Conservation (phyloP, 1,284 basidiomycete genomes). For the Anthracocystis walkeri region DNA sequence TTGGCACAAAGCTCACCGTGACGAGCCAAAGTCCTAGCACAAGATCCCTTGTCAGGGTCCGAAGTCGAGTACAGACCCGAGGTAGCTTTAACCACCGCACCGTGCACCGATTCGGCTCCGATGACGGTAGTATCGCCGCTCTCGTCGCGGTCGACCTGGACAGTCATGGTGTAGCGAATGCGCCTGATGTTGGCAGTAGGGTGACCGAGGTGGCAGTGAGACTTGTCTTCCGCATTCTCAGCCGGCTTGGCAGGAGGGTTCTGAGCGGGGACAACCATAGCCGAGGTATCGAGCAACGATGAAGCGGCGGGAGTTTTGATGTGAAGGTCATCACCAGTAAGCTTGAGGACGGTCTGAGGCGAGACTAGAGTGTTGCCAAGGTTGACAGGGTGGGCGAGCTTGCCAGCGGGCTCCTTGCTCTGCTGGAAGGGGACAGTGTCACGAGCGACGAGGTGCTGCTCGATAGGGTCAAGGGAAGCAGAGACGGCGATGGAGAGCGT, state of each 20-base stretch:
- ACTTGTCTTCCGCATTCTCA: slow-evolving; percentile 6
- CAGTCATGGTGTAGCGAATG: slow-evolving; percentile 35
- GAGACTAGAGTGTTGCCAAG: slow-evolving; percentile 2
- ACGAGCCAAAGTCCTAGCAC: slow-evolving; percentile 38
- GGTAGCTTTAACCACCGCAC: slow-evolving; percentile 33
- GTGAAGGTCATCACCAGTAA: slow-evolving; percentile 35
- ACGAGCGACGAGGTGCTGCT: slow-evolving; percentile 24
- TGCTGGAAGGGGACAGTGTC: slow-evolving; percentile 2
- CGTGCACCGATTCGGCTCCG: slow-evolving; percentile 1
- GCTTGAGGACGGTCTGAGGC: slow-evolving; percentile 16
- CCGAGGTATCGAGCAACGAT: not conserved
- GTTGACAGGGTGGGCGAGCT: slow-evolving; percentile 28
- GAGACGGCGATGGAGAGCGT: slow-evolving; percentile 26
- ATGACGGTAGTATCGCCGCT: slow-evolving; percentile 18
- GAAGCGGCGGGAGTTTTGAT: not conserved
- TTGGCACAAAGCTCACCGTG: slow-evolving; percentile 37
- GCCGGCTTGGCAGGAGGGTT: not conserved
- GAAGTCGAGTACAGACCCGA: slow-evolving; percentile 30
- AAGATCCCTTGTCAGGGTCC: slow-evolving; percentile 32
- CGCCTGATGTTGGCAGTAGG: slow-evolving; percentile 23
- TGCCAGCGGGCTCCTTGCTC: slow-evolving; percentile 24
- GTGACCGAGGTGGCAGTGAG: slow-evolving; percentile 33
- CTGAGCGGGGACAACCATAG: slow-evolving; percentile 8
- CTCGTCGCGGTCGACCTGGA: slow-evolving; percentile 33
- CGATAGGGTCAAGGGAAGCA: slow-evolving; percentile 26